Base-by-base conservation (phyloP, 2,329 filamentous ascomycete species). In the Fusarium zealandicum region DNA sequence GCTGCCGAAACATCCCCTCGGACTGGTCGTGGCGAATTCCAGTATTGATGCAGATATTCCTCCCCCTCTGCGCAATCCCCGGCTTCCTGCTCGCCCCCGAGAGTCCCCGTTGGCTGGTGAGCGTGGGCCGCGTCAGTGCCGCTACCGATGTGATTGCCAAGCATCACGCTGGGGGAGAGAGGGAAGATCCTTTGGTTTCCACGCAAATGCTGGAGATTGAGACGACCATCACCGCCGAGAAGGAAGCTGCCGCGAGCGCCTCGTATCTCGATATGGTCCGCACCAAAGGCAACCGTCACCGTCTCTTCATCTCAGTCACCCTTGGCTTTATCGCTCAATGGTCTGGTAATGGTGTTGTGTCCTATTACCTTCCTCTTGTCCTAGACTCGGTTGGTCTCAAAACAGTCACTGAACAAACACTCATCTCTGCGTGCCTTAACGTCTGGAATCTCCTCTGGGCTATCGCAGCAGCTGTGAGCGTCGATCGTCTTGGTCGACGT, bases 361-460 rank as follows among this genome's bases (percentile, higher is more conserved):
- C 69, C 1, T 77, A 76, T 51, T 76, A 76, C 48, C 67, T 77
- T 5, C 70, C 73, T 3, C 65, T 72, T 0, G 74, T 77, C 61
- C 63, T 77, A 6, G 60, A 70, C 10, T 72, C 71, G 5, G 64
- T 76, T 9, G 75, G 75, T 0, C 72, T 78, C 9, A 72, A 66
- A 13, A 67, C 70, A 30, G 72, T 70, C 10, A 68, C 72, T 39
- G 72, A 72, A 5, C 73, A 74, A 64, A 71, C 71, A 28, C 61
- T 73, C 31, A 78, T 79, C 61, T 78, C 76, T 40, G 76, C 72
- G n/a, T 50, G 63, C 44, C 63, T 77, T 11, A 76, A 77, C 37
- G 69, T 76, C 10, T 78, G 70, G 67, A 76, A 75, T 59, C 72
- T 75, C 28, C 31, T 59, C 5, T 69, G 70, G 12, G 73, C 76